These are phyloP conservation scores for Trichosporon coremiiforme DNA, from an alignment of 1,284 basidiomycete species.

Conservation along the genomic window DNA sequence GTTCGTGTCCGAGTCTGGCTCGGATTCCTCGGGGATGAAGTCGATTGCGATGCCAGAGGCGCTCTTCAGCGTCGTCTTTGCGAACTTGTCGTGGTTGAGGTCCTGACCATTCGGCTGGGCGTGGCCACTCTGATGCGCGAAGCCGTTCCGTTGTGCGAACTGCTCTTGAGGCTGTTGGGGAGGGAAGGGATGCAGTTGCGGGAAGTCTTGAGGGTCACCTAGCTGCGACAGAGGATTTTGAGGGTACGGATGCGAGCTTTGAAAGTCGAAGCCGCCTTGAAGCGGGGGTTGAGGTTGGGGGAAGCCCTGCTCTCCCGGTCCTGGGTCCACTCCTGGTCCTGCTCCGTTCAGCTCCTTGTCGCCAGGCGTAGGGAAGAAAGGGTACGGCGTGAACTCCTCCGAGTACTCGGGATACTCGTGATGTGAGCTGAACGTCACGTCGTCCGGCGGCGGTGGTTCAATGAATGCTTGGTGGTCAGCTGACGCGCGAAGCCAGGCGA, in stretches of 20 bases:
- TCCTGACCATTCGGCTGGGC: neutral
- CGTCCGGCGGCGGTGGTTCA: neutral
- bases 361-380: neutral
- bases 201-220: neutral
- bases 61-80: neutral
- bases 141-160: neutral
- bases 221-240: neutral
- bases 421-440: neutral
- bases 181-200: too few relatives aligned
- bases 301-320: neutral
- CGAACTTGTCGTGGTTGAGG: neutral
- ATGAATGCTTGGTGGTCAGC: neutral
- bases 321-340: neutral
- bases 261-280: neutral
- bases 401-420: constrained; percentile 9
- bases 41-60: neutral
- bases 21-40: neutral
- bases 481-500: neutral
- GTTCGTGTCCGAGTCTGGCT: neutral
- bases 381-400: constrained; percentile 5
- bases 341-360: neutral
- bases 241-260: neutral
- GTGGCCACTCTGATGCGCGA: too few relatives aligned
- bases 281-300: neutral
- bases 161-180: too few relatives aligned